Conservation (phyloP, 495 filamentous ascomycete species). For the Tuber brumale region DNA sequence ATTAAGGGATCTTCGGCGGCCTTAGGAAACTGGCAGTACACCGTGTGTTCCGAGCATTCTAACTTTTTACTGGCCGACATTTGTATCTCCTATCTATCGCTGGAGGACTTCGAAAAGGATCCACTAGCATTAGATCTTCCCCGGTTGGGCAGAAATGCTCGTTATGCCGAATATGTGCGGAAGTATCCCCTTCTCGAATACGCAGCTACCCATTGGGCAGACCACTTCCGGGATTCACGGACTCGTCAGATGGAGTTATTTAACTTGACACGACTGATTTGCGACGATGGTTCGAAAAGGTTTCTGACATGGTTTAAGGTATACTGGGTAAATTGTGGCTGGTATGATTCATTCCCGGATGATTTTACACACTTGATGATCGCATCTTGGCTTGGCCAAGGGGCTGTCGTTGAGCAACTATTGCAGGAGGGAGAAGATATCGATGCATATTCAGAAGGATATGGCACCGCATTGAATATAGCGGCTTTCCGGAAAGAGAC, state of each 20-base stretch:
- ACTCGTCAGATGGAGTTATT: neutral
- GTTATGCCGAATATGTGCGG: neutral
- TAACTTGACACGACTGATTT: neutral
- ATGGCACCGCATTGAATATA: too few relatives aligned
- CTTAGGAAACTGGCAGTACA: too few relatives aligned
- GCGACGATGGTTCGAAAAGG: neutral
- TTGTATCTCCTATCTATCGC: conserved; percentile 11
- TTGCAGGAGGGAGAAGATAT: too few relatives aligned
- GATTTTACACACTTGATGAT: too few relatives aligned
- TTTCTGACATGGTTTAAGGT: conserved; percentile 19
- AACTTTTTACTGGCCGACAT: conserved; percentile 12
- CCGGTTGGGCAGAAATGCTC: neutral
- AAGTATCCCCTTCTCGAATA: conserved; percentile 9
- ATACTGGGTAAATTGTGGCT: neutral
- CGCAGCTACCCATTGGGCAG: too few relatives aligned
- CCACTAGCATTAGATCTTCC: neutral
- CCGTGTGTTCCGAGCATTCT: neutral
- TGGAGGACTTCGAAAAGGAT: conserved; percentile 10
- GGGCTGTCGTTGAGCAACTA: too few relatives aligned
- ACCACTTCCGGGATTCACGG: conserved; percentile 11
- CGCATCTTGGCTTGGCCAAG: too few relatives aligned
- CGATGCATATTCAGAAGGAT: too few relatives aligned
- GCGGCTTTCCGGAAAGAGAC: too few relatives aligned
- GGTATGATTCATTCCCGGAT: too few relatives aligned
- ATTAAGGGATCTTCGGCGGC: too few relatives aligned